Base-by-base conservation (phyloP, 768 basidiomycete species). In the Leucosporidium creatinivorum region DNA sequence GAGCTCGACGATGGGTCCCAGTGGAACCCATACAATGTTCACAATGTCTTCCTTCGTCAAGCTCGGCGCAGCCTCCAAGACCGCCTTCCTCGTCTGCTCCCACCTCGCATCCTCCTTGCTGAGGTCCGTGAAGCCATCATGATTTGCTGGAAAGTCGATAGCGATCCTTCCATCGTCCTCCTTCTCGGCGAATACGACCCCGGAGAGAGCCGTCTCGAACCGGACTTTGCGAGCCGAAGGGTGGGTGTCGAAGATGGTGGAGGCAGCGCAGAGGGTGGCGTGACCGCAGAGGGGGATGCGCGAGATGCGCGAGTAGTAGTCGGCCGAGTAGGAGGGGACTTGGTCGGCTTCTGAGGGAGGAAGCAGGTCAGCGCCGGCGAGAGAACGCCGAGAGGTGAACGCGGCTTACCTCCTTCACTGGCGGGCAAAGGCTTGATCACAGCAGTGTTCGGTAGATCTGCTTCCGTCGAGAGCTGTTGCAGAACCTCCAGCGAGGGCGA, bases 401-500 rank as follows among this genome's bases (percentile, higher is more conserved):
- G 12, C 61, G 63, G 31, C 63, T 57, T 1, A 65, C 61, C n/a
- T 50, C 55, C 10, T 18, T 56, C 3, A 39, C 36, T 18, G 39
- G 52, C 51, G 30, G 10, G 61, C 26, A 59, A 19, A 6, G 66
- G 65, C 0, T 55, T 50, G 26, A 76, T 58, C 47, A 75, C 75
- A 0, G 75, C 75, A 1, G 76, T 77, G 44, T 75, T 76, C 13
- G 69, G 52, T 9, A 76, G 56, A 65, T 77, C 75, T 70, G 75
- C 75, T 63, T 77, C 76, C 18, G 58, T 69, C 2, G 72, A 73
- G 26, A 74, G 60, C n/a, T 39, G 39, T 25, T 62, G 68, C 1
- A 74, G 66, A 44, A 58, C 21, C 19, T 5, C n/a, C 1, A 58
- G 61, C 61, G 51, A 55, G 8, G 17, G 19, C 12, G 52, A 31